Evolutionary conservation across 2,329 filamentous ascomycete genomes (phyloP).

Genomic region (Apiospora hydei): DNA sequence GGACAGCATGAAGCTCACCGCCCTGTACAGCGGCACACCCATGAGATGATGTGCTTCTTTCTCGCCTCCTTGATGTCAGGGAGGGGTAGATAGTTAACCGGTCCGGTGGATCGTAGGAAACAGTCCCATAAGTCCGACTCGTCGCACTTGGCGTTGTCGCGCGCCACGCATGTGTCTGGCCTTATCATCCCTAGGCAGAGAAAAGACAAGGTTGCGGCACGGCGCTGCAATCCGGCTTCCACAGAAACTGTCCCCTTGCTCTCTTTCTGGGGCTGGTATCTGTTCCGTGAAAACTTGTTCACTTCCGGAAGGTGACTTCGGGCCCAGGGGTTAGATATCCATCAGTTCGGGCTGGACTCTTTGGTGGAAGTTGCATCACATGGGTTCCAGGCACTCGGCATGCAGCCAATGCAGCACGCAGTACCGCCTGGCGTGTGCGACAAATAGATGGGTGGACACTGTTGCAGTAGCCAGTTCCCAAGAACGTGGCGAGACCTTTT

Average conservation of each 20-base stretch:
- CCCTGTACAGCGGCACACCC: background rate
- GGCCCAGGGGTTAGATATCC: background rate
- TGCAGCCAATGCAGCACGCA: conserved; percentile 1
- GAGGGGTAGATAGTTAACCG: background rate
- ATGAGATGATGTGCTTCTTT: background rate
- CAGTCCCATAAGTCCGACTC: background rate
- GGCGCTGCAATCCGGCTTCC: background rate
- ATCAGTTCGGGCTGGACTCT: background rate
- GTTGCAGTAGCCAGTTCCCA: background rate
- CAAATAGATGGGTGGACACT: background rate
- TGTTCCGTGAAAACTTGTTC: background rate
- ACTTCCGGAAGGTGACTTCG: conserved; percentile 11
- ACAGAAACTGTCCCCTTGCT: background rate
- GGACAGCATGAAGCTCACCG: background rate
- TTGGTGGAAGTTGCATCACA: background rate
- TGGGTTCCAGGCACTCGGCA: background rate
- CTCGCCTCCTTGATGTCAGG: background rate
- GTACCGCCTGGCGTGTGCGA: background rate
- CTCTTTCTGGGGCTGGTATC: background rate
- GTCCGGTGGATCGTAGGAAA: conserved; percentile 8
- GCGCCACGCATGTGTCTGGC: background rate
- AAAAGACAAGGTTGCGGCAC: background rate
- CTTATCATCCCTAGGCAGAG: background rate
- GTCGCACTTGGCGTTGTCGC: background rate
- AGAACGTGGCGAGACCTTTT: background rate